Percentiles rank a stretch among this genome's conserved stretches.
These are phyloP conservation scores for Metschnikowia henanensis DNA, from an alignment of 805 yeast genomes.

Conservation along the genomic window DNA sequence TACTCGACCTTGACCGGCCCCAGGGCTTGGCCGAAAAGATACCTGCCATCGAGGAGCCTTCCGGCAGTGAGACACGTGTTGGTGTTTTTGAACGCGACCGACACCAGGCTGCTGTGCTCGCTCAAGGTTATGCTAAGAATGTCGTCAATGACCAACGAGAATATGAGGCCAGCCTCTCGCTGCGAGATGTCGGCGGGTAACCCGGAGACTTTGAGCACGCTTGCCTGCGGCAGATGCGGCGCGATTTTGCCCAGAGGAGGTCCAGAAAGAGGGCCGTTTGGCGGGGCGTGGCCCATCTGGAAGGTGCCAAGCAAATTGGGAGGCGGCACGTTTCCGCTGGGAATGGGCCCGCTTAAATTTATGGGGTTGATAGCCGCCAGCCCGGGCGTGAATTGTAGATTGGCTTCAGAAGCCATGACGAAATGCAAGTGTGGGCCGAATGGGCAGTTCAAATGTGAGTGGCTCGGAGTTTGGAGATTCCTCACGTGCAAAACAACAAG, in stretches of 20 bases:
- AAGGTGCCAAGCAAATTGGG: slow-evolving; percentile 3
- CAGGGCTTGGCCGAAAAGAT: slow-evolving; percentile 36
- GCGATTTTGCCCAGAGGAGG: slow-evolving; percentile 1
- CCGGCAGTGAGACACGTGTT: slow-evolving; percentile 43
- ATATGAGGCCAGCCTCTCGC: slow-evolving; percentile 67
- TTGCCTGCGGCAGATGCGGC: slow-evolving; percentile 3
- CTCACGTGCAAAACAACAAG: too few species aligned
- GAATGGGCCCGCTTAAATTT: slow-evolving; percentile 3
- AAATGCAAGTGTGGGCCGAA: slow-evolving; percentile 2
- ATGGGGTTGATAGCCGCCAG: slow-evolving; percentile 14
- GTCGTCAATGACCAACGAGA: slow-evolving; percentile 67
- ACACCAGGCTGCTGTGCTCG: slow-evolving; percentile 21
- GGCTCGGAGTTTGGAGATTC: background rate
- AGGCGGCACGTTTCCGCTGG: slow-evolving; percentile 2
- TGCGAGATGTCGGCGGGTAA: slow-evolving; percentile 62
- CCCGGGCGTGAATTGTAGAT: slow-evolving; percentile 13
- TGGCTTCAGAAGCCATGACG: slow-evolving; percentile 16
- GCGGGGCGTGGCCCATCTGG: slow-evolving; percentile 5
- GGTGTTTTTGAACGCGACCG: slow-evolving; percentile 36
- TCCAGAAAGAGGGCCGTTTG: slow-evolving; percentile 4
- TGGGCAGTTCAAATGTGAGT: too few species aligned
- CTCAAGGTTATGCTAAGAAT: slow-evolving; percentile 47
- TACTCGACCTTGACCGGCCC: slow-evolving; percentile 40
- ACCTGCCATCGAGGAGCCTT: slow-evolving; percentile 40
- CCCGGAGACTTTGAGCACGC: slow-evolving; percentile 40